Evolutionary conservation across 306 rosid genomes (phyloP), one percentile per base, ranked within the genome.

Genomic region (Psophocarpus tetragonolobus): DNA sequence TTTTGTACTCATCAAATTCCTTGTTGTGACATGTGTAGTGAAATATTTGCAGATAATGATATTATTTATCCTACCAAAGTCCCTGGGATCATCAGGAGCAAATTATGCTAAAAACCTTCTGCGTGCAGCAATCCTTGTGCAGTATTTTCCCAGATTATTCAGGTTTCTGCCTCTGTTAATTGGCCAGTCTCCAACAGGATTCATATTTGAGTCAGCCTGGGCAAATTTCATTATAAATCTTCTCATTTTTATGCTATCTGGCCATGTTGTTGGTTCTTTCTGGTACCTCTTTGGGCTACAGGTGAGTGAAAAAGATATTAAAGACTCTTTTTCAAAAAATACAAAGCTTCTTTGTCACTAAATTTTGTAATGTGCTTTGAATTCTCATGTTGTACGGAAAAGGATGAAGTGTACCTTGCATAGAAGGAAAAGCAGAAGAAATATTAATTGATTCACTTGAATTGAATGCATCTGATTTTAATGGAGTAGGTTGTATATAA

Each of bases 241-340:
- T 80, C 87, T 88, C 75, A 86, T 87, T n/a, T 85, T 84, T 70
- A 84, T 91, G 84, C 77, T 93, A 50, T 51, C 92, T 60, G 91
- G 91, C 50, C 98, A 93, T 60, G 39, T 88, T 63, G 91, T 91
- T 51, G 98, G 97, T 45, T 88, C 98, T 27, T 65, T 77, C 79
- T 91, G 97, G 97, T 93, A 93, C 75, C 93, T 90, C 62, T 74
- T 93, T 32, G 97, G 97, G 54, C 85, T 93, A 78, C 96, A 91
- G 96, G 98, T 93, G 65, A 64, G 83, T 74, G n/a, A 18, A 62
- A 41, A 27, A 56, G 29, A 38, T 8, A 38, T 73, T 29, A 48
- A 60, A 33, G 44, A 15, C 60, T 45, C 71, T 6, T 50, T 62
- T 47, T 44, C 15, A 54, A 29, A 48, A 36, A 4, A 10, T 15